Evolutionary conservation across 1,139 yeast genomes (phyloP), one percentile per base, ranked within the genome.

Genomic region (Candida buenavistaensis): DNA sequence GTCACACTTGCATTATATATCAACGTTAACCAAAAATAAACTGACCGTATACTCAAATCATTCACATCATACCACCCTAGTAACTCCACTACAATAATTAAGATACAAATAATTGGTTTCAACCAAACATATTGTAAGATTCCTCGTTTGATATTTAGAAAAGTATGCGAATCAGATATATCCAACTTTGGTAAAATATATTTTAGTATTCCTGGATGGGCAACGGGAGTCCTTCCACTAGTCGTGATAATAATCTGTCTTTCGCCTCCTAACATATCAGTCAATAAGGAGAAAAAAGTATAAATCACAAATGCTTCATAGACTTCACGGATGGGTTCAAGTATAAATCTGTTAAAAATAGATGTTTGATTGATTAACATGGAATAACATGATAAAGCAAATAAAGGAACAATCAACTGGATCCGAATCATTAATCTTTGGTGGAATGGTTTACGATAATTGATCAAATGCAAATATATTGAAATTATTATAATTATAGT

Each of bases 231-330:
- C 35, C 95, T 65, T 2, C 95, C 94, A 37, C 86, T 75, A 6
- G 92, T 74, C 46, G 68, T 63, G 33, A 86, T 77, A 23, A 92
- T 82, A 24, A 92, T 88, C 44, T 78, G 79, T 32, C 95, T 65
- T 55, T 92, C 98, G 17, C 98, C 99, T 0, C 97, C 97, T 9
- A 92, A 71, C 68, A 88, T 75, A 43, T 82, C 78, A 1, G 95
- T 88, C 37, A 94, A 65, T 25, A 90, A 68, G 15, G 92, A 76
- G 62, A 87, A 90, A 57, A 92, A 92, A 3, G 97, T 89, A 57
- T 92, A 94, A 28, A 92, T 86, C 28, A 90, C 97, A 60, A 94
- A 87, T 0, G 97, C 96, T 59, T 94, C 99, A 57, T 92, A 92
- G 1, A 90, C 79, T 53, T 92, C 98, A 36, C 95, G 68, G 1